These are phyloP conservation scores for Curvularia eragrostidis DNA, from an alignment of 2,329 filamentous ascomycete genomes.

Conservation along the genomic window DNA sequence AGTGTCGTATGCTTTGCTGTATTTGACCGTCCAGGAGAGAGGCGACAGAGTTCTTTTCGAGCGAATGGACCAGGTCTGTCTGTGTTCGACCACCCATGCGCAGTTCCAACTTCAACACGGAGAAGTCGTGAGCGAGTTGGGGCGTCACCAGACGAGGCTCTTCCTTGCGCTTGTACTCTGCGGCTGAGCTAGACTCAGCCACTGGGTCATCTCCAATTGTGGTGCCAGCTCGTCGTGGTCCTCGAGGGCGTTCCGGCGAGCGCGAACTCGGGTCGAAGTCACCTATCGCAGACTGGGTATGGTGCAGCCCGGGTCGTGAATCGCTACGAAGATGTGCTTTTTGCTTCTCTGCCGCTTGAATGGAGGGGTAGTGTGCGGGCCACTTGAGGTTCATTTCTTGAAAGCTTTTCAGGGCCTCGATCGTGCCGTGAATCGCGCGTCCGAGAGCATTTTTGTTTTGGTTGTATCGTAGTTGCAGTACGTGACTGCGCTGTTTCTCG, in stretches of 20 bases:
- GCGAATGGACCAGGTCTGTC: slow-evolving; percentile 87
- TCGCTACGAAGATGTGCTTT: slow-evolving; percentile 54
- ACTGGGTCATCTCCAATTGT: slow-evolving; percentile 64
- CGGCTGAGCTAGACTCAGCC: slow-evolving; percentile 76
- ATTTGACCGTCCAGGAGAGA: slow-evolving; percentile 93
- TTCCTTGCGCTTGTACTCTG: slow-evolving; percentile 64
- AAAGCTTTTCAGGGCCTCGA: slow-evolving; percentile 81
- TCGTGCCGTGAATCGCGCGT: slow-evolving; percentile 83
- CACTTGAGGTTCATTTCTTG: slow-evolving; percentile 89
- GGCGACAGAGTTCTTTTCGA: slow-evolving; percentile 91
- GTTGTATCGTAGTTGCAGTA: slow-evolving; percentile 95
- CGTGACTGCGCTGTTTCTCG: slow-evolving; percentile 75
- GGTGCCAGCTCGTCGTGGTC: slow-evolving; percentile 74
- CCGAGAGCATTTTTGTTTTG: slow-evolving; percentile 86
- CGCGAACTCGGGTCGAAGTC: slow-evolving; percentile 53
- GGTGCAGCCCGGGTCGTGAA: slow-evolving; percentile 67
- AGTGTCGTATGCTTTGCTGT: slow-evolving; percentile 88
- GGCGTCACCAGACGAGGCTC: slow-evolving; percentile 88
- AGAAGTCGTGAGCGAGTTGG: slow-evolving; percentile 95
- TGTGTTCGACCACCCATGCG: slow-evolving; percentile 88
- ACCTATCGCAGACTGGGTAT: slow-evolving; percentile 67
- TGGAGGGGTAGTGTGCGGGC: slow-evolving; percentile 94
- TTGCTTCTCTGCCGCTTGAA: slow-evolving; percentile 61
- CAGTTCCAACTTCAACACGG: slow-evolving; percentile 90
- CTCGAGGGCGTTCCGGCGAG: slow-evolving; percentile 56